Evolutionary conservation across 2,329 filamentous ascomycete genomes (phyloP), one percentile per base, ranked within the genome.

Genomic region (Fusarium concolor): DNA sequence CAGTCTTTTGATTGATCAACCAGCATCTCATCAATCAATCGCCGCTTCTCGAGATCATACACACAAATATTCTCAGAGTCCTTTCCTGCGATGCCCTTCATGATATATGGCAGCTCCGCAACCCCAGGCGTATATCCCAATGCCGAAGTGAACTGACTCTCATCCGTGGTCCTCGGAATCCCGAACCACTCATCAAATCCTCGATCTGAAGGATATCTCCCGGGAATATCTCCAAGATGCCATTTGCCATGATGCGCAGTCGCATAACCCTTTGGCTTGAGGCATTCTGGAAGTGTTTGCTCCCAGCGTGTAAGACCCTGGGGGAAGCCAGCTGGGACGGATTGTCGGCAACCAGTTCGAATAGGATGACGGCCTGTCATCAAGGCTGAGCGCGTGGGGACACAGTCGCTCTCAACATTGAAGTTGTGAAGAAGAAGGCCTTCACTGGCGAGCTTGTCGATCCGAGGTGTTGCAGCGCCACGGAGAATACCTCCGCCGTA

Each of bases 131-230:
- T 72, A 29, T 74, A 79, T 1, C 78, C 77, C 5, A 76, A 20
- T 1, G 76, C 70, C 3, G 70, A 76, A 2, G 76, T 78, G 24
- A 79, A 79, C 51, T 78, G 76, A 3, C 69, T 78, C 58, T 79
- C 78, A 50, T 79, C 76, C 1, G 77, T 79, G 0, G 77, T 79
- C 9, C 78, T 56, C 0, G 77, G 78, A 17, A 80, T 80, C 1
- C 78, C 77, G 11, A 74, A 77, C 77, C 78, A 80, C 33, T 79
- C 75, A 28, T 79, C 76, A 24, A 80, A 80, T 0, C 78, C 78
- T 3, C 78, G 55, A 28, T 78, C 78, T 3, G 73, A 76, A 0
- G 77, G 77, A 10, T 79, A 79, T 2, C 78, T 72, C 1, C 78
- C 78, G 0, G 74, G 70, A 2, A 79, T 63, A 45, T 79, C 77